Evolutionary conservation across 768 basidiomycete genomes (phyloP).

Genomic region (Hemileccinum impolitum): DNA sequence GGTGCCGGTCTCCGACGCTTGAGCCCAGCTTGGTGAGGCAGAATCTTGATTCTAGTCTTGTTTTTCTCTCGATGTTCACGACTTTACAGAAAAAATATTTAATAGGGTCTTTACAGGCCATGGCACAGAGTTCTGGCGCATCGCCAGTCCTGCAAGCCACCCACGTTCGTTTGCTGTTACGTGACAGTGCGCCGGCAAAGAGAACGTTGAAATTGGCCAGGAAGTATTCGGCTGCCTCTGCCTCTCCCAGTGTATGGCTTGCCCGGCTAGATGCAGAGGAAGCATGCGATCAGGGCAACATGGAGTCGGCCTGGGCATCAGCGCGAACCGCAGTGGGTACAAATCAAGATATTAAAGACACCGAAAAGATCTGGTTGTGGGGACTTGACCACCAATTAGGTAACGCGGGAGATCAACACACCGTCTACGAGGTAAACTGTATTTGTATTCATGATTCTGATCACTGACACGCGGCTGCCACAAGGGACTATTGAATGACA

Average conservation of each 20-base stretch:
- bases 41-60: background rate
- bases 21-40: conserved; percentile 31
- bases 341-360: conserved; percentile 16
- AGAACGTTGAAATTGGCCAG: conserved; percentile 40
- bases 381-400: conserved; percentile 35
- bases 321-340: conserved; percentile 39
- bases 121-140: conserved; percentile 25
- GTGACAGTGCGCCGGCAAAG: conserved; percentile 20
- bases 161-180: conserved; percentile 35
- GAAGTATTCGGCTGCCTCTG: conserved; percentile 43
- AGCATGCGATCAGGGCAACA: conserved; percentile 21
- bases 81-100: conserved; percentile 53
- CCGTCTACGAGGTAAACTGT: conserved; percentile 34
- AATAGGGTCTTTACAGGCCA: conserved; percentile 38
- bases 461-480: conserved; percentile 4
- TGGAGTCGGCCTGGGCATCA: conserved; percentile 39
- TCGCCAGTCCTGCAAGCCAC: conserved; percentile 34
- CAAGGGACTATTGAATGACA: conserved; percentile 45
- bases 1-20: conserved; percentile 38
- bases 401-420: conserved; percentile 14
- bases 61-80: conserved; percentile 1
- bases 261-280: conserved; percentile 47
- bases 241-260: conserved; percentile 49
- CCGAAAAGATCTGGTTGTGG: conserved; percentile 53
- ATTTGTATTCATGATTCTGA: background rate